Evolutionary conservation across 768 basidiomycete genomes (phyloP).

Genomic region (Mrakia blollopis): DNA sequence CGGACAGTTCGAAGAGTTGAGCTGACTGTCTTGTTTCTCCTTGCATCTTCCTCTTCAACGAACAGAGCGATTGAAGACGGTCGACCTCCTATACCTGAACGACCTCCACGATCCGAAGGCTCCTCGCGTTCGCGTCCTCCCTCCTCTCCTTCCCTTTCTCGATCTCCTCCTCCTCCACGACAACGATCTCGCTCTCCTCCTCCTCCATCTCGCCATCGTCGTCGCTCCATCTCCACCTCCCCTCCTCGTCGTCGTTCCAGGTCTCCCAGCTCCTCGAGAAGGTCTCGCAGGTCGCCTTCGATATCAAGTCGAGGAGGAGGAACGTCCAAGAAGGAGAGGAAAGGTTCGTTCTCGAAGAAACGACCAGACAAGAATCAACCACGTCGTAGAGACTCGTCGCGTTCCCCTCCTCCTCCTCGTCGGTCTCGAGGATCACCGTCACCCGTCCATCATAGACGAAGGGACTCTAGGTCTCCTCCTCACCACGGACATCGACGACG

Average conservation of each 20-base stretch:
- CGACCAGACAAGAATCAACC: background rate
- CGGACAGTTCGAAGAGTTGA: background rate
- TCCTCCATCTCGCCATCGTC: background rate
- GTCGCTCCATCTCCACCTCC: background rate
- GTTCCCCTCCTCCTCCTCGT: background rate
- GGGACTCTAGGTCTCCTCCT: background rate
- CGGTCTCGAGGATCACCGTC: background rate
- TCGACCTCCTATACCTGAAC: constrained; percentile 1
- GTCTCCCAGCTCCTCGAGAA: too few species aligned
- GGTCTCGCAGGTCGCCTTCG: background rate
- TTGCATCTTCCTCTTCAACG: background rate
- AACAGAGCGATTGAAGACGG: background rate
- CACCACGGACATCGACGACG: background rate
- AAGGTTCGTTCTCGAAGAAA: background rate
- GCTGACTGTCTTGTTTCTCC: background rate
- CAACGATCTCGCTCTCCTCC: background rate
- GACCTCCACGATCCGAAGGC: constrained; percentile 8
- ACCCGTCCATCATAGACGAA: background rate
- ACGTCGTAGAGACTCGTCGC: background rate
- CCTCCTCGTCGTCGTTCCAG: background rate
- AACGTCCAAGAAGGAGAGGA: background rate
- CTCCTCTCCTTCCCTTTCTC: background rate
- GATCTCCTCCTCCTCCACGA: background rate
- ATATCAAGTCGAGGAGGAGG: background rate
- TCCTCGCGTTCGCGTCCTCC: constrained; percentile 5